phyloP scores from a whole-genome alignment of 2,329 filamentous ascomycete genomes.

The Ophiostoma perfectum region DNA sequence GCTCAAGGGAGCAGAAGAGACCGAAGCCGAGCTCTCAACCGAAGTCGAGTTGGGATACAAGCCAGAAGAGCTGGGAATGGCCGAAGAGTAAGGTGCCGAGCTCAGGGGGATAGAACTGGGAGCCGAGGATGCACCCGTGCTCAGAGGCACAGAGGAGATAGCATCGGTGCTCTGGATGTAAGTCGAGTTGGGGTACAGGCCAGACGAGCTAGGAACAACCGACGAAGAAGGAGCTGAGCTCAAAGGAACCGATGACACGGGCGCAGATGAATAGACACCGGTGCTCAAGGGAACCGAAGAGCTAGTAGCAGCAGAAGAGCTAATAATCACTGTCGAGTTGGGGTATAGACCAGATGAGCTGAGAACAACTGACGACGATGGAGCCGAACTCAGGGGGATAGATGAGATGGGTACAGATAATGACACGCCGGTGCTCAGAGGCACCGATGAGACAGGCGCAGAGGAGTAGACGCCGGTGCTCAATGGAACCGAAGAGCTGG shows the following conservation, averaged over 20 bases:
- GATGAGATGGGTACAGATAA: background rate
- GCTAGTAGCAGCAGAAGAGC: background rate
- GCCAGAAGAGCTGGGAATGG: background rate
- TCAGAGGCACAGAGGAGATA: constrained; percentile 4
- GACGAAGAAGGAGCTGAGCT: background rate
- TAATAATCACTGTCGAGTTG: background rate
- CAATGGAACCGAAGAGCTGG: background rate
- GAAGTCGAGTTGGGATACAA: background rate
- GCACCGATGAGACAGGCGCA: background rate
- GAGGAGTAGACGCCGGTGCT: background rate
- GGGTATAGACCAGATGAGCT: background rate
- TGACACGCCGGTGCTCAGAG: background rate
- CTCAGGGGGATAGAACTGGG: background rate
- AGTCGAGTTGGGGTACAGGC: background rate
- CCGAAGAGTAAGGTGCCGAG: background rate
- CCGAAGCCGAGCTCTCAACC: background rate
- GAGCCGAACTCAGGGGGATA: background rate
- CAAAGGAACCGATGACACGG: background rate
- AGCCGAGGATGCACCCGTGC: background rate
- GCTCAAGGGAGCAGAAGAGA: background rate
- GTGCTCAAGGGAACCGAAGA: background rate
- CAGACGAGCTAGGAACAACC: background rate
- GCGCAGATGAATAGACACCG: background rate
- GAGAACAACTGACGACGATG: background rate
- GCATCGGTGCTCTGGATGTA: background rate